Evolutionary conservation across 2,329 filamentous ascomycete species (phyloP).

Genomic region (Fusarium sp.): DNA sequence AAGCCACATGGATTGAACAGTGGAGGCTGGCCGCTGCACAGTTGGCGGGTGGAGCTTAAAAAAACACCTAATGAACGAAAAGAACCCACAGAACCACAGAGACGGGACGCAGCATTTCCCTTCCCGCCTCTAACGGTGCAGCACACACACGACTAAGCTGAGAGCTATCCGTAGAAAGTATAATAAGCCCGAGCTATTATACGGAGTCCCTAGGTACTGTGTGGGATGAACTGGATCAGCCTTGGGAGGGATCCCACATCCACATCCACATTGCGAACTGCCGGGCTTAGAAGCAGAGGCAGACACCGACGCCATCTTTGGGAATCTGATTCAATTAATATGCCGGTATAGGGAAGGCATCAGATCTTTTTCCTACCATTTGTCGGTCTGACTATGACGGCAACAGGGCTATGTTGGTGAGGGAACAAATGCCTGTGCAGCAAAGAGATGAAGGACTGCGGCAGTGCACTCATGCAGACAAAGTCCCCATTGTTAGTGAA

Average conservation of each 20-base stretch:
- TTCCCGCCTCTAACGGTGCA: slow-evolving; percentile 21
- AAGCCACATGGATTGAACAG: not conserved
- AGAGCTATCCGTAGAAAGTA: no score
- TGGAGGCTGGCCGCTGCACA: slow-evolving; percentile 24
- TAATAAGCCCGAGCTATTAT: no score
- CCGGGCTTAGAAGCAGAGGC: slow-evolving; percentile 7
- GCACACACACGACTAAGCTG: slow-evolving; percentile 9
- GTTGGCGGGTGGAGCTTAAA: slow-evolving; percentile 20
- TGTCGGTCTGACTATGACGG: slow-evolving; percentile 20
- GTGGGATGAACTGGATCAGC: slow-evolving; percentile 36
- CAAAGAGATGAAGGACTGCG: slow-evolving; percentile 23
- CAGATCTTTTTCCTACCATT: not conserved
- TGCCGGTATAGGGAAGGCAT: slow-evolving; percentile 3
- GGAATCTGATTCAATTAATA: slow-evolving; percentile 1
- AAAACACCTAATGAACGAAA: not conserved
- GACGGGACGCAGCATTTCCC: slow-evolving; percentile 31
- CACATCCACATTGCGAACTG: slow-evolving; percentile 24
- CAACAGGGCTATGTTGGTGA: slow-evolving; percentile 21
- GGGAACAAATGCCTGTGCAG: slow-evolving; percentile 17
- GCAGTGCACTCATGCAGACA: slow-evolving; percentile 29
- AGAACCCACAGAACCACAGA: slow-evolving; percentile 16
- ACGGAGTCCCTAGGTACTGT: not conserved
- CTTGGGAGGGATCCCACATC: slow-evolving; percentile 40
- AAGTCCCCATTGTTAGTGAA: slow-evolving; percentile 24
- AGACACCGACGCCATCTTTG: slow-evolving; percentile 12